A percentile compares a stretch with the other conserved stretches of the same genome.
These are phyloP conservation scores for Trichosporon inkin DNA, from an alignment of 1,284 basidiomycete species.

Conservation along the genomic window DNA sequence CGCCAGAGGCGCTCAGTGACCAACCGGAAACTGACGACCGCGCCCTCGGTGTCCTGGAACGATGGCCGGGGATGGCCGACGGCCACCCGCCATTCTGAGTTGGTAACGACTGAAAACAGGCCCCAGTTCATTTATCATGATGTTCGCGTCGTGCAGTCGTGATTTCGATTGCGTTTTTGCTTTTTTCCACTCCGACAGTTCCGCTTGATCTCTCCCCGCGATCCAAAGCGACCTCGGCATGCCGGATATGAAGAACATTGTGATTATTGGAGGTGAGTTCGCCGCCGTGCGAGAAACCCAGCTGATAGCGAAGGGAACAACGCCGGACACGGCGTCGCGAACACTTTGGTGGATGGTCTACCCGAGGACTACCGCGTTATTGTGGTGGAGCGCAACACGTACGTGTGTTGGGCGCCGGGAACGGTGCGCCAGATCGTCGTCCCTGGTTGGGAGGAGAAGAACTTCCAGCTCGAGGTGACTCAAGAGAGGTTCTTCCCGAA, in stretches of 20 bases:
- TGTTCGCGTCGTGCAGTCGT: background rate
- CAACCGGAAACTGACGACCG: background rate
- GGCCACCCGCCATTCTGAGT: background rate
- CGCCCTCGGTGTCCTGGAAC: background rate
- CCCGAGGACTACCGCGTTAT: constrained; percentile 49
- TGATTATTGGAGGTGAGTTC: constrained; percentile 39
- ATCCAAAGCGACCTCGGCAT: background rate
- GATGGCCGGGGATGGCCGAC: background rate
- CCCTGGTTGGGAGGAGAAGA: constrained; percentile 50
- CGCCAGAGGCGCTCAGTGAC: background rate
- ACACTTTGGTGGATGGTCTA: constrained; percentile 38
- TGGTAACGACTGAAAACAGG: background rate
- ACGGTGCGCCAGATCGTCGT: constrained; percentile 49
- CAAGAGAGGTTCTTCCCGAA: constrained; percentile 41
- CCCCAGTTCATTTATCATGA: background rate
- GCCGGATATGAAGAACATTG: constrained; percentile 32
- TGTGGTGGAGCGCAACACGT: constrained; percentile 49
- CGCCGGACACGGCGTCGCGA: constrained; percentile 41
- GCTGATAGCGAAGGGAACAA: constrained; percentile 30
- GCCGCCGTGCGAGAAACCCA: too few species aligned
- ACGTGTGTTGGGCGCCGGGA: constrained; percentile 45
- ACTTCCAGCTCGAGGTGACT: constrained; percentile 33
- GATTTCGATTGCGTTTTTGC: background rate
- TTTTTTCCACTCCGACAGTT: background rate
- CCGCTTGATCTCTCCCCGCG: background rate